Percentiles rank a stretch among this genome's conserved stretches.
Evolutionary conservation across 2,329 filamentous ascomycete species (phyloP).

Genomic region (Microdochium nivale): DNA sequence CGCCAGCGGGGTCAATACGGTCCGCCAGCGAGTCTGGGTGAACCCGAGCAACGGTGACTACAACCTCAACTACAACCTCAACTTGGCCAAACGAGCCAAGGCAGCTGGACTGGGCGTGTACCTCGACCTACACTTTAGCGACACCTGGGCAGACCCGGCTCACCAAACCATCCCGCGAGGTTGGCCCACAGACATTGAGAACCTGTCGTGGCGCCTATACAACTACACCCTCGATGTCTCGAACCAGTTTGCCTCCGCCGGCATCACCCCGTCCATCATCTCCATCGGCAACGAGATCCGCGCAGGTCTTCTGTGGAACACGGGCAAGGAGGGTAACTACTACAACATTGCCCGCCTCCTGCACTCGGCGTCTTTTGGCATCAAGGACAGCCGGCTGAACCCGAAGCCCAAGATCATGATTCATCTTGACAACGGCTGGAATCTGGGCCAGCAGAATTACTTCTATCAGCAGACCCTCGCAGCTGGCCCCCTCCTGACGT

Average conservation of each 20-base stretch:
- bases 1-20: slow-evolving; percentile 56
- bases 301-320: slow-evolving; percentile 56
- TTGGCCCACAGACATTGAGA: slow-evolving; percentile 52
- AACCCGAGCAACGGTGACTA: slow-evolving; percentile 57
- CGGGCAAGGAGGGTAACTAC: slow-evolving; percentile 45
- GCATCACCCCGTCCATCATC: slow-evolving; percentile 50
- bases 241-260: slow-evolving; percentile 48
- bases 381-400: slow-evolving; percentile 52
- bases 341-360: slow-evolving; percentile 56
- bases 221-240: slow-evolving; percentile 58
- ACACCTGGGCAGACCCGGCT: slow-evolving; percentile 63
- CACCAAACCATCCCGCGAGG: slow-evolving; percentile 54
- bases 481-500: slow-evolving; percentile 35
- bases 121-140: slow-evolving; percentile 58
- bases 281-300: slow-evolving; percentile 70
- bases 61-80: slow-evolving; percentile 61
- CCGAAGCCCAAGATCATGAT: slow-evolving; percentile 62
- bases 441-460: slow-evolving; percentile 56
- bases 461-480: slow-evolving; percentile 53
- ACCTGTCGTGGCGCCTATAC: slow-evolving; percentile 54
- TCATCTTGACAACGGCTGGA: slow-evolving; percentile 69
- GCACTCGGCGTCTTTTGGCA: slow-evolving; percentile 52
- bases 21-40: slow-evolving; percentile 66
- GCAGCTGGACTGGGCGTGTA: slow-evolving; percentile 52
- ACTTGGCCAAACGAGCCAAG: slow-evolving; percentile 56